These are phyloP conservation scores for Aspergillus arachidicola DNA, from an alignment of 2,329 filamentous ascomycete species.

Conservation along the genomic window DNA sequence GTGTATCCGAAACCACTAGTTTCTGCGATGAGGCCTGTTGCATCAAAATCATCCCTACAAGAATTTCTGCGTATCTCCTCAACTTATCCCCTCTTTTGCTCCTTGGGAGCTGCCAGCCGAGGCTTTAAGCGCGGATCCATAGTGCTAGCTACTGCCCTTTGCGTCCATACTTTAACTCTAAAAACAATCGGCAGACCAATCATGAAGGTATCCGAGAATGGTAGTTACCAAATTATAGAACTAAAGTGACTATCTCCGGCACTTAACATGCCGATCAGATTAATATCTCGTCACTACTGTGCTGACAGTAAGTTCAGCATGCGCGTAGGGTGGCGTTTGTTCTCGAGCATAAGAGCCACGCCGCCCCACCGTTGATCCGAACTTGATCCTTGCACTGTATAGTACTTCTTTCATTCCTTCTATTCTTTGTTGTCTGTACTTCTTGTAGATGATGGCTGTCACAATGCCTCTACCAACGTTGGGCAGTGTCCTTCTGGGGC, in stretches of 20 bases:
- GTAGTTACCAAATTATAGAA: too few species aligned
- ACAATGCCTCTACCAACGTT: slow-evolving; percentile 2
- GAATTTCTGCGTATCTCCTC: too few species aligned
- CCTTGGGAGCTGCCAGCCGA: too few species aligned
- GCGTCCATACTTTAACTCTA: not conserved
- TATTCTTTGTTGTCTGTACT: not conserved
- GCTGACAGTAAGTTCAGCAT: not conserved
- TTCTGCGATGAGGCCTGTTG: not conserved
- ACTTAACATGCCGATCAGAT: not conserved
- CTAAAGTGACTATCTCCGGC: not conserved
- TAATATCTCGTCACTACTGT: not conserved
- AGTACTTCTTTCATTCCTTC: not conserved
- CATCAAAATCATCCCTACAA: too few species aligned
- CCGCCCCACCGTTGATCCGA: not conserved
- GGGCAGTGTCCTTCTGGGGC: not conserved
- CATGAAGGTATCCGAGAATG: not conserved
- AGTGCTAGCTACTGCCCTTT: too few species aligned
- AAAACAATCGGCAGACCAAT: not conserved
- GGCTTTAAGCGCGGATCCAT: too few species aligned
- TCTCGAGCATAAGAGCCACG: not conserved
- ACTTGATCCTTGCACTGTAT: not conserved
- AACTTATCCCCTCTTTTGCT: too few species aligned
- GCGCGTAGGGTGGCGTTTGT: too few species aligned
- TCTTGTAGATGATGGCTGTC: not conserved
- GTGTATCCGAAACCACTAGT: too few species aligned